Evolutionary conservation across 2,329 filamentous ascomycete species (phyloP).

Genomic region (Epichloe aotearoae): DNA sequence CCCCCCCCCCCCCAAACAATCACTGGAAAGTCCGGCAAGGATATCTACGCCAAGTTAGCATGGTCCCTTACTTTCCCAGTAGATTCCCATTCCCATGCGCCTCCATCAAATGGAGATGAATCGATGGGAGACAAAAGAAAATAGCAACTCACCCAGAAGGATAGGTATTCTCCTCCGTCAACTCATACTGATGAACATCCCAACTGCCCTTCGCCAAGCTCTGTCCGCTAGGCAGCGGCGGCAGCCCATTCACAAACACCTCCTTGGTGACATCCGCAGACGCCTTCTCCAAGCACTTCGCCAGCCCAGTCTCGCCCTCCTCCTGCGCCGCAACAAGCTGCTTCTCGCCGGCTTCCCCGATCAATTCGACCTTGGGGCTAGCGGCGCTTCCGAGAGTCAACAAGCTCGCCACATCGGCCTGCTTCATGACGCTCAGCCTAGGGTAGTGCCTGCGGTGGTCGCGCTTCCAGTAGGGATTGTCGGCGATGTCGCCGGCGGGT

Average conservation of each 20-base stretch:
- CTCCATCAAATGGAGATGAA: no score
- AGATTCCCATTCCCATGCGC: no score
- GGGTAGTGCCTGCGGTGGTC: slow-evolving; percentile 77
- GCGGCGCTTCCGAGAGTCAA: slow-evolving; percentile 73
- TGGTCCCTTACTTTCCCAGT: neutral
- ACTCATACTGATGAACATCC: slow-evolving; percentile 55
- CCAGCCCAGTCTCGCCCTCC: slow-evolving; percentile 60
- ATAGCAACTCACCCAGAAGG: slow-evolving; percentile 44
- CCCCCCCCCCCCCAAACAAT: neutral
- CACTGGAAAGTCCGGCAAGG: slow-evolving; percentile 51
- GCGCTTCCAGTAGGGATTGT: slow-evolving; percentile 63
- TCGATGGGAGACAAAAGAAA: slow-evolving; percentile 1
- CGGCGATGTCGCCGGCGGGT: slow-evolving; percentile 31
- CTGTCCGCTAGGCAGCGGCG: slow-evolving; percentile 71
- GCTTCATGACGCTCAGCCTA: slow-evolving; percentile 62
- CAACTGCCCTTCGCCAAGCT: slow-evolving; percentile 38
- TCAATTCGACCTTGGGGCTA: slow-evolving; percentile 67
- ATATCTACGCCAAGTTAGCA: slow-evolving; percentile 36
- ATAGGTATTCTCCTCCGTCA: slow-evolving; percentile 58
- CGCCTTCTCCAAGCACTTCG: slow-evolving; percentile 52
- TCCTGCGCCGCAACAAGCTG: slow-evolving; percentile 62
- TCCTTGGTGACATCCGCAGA: slow-evolving; percentile 39
- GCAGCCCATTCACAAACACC: slow-evolving; percentile 65
- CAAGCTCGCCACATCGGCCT: slow-evolving; percentile 75
- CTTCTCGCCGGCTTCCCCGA: slow-evolving; percentile 48